phyloP scores from a whole-genome alignment of 2,329 filamentous ascomycete genomes.

The Diaporthe velutina region DNA sequence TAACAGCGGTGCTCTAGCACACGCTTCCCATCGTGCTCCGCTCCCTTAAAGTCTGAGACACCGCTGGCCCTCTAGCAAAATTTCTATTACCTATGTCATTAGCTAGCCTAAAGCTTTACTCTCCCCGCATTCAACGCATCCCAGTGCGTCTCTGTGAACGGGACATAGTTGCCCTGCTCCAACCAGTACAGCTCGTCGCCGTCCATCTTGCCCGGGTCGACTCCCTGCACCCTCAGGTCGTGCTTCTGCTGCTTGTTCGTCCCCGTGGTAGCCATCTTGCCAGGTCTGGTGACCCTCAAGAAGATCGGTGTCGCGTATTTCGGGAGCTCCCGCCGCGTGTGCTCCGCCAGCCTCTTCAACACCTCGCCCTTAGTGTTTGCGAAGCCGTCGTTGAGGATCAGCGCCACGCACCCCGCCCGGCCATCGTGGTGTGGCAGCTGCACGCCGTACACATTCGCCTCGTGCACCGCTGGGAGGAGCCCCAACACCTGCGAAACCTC shows the following conservation, averaged over 20 bases:
- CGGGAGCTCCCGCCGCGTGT: slow-evolving; percentile 72
- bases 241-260: slow-evolving; percentile 94
- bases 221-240: slow-evolving; percentile 77
- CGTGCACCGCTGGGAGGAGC: slow-evolving; percentile 73
- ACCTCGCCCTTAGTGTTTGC: slow-evolving; percentile 53
- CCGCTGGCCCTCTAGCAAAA: neutral
- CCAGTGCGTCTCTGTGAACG: slow-evolving; percentile 79
- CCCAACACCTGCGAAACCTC: slow-evolving; percentile 85
- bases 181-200: slow-evolving; percentile 74
- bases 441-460: slow-evolving; percentile 91
- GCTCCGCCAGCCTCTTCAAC: slow-evolving; percentile 71
- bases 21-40: neutral
- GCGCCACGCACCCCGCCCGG: slow-evolving; percentile 78
- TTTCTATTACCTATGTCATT: slow-evolving; percentile 53
- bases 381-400: slow-evolving; percentile 58
- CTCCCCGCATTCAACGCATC: slow-evolving; percentile 72
- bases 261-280: slow-evolving; percentile 76
- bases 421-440: slow-evolving; percentile 85
- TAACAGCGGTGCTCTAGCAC: neutral
- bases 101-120: slow-evolving; percentile 68
- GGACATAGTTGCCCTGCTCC: slow-evolving; percentile 73
- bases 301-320: slow-evolving; percentile 84
- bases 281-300: slow-evolving; percentile 72
- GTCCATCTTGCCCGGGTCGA: slow-evolving; percentile 71
- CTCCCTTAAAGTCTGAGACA: neutral